Percentiles rank a stretch among this genome's conserved stretches.
phyloP scores from a whole-genome alignment of 2,329 filamentous ascomycete genomes.

The Colletotrichum kahawae region DNA sequence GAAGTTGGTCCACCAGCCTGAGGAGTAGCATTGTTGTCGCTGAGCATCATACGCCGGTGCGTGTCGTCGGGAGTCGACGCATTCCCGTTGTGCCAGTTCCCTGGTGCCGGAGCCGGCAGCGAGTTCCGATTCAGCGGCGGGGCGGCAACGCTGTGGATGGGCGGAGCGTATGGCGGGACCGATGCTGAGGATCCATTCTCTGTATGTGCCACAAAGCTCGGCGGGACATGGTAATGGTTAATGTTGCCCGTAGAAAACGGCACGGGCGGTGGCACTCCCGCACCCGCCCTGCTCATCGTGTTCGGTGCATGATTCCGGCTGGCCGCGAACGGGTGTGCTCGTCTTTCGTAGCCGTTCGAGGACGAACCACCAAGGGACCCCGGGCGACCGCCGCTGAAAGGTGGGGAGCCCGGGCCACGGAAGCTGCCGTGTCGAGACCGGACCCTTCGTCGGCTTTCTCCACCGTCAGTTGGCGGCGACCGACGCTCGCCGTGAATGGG shows the following conservation, averaged over 20 bases:
- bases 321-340: not conserved
- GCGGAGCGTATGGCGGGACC: not conserved
- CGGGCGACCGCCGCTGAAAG: not conserved
- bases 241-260: not conserved
- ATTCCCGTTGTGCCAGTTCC: not conserved
- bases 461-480: constrained; percentile 15
- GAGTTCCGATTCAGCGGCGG: constrained; percentile 10
- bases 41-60: not conserved
- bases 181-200: not conserved
- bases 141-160: not conserved
- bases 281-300: not conserved
- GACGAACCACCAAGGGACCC: not conserved
- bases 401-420: constrained; percentile 13
- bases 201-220: not conserved
- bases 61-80: not conserved
- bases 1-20: not conserved
- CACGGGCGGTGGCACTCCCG: not conserved
- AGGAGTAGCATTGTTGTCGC: not conserved
- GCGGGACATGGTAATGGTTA: not conserved
- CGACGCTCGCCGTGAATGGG: constrained; percentile 10
- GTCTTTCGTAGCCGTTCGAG: not conserved
- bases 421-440: constrained; percentile 10
- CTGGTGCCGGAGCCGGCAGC: not conserved
- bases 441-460: constrained; percentile 14
- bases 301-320: not conserved